phyloP scores from a whole-genome alignment of 441 rosid genomes.

The Pelargonium australe region DNA sequence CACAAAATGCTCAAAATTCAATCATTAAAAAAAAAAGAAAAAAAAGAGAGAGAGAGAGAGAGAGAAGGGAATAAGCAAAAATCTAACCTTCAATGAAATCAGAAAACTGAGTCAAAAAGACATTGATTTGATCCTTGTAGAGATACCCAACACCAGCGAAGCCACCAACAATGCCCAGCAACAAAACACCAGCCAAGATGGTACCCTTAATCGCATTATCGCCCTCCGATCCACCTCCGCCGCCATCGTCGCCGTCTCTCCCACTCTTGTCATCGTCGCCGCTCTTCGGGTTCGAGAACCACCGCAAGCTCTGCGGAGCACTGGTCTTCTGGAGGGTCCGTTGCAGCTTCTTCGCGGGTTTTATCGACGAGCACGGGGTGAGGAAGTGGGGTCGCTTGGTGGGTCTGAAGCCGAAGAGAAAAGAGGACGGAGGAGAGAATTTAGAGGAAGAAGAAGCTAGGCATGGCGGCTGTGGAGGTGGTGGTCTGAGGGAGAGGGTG shows the following conservation, averaged over 20 bases:
- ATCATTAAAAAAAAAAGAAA: no score
- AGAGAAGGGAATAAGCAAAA: neutral
- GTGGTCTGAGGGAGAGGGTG: slow-evolving; percentile 25
- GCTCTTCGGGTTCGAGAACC: no score
- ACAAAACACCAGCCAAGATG: slow-evolving; percentile 72
- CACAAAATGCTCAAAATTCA: slow-evolving; percentile 10
- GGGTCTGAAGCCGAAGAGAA: slow-evolving; percentile 47
- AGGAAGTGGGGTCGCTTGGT: slow-evolving; percentile 65
- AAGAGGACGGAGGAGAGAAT: slow-evolving; percentile 29
- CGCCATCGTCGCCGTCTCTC: slow-evolving; percentile 29
- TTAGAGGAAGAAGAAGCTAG: slow-evolving; percentile 19
- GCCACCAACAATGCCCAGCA: slow-evolving; percentile 82
- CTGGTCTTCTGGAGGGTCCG: slow-evolving; percentile 41
- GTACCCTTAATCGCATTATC: slow-evolving; percentile 73
- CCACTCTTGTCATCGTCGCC: no score
- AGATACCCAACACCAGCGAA: slow-evolving; percentile 63
- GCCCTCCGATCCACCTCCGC: slow-evolving; percentile 34
- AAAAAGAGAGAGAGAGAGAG: no score
- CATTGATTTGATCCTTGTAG: slow-evolving; percentile 78
- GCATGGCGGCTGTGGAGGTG: slow-evolving; percentile 13
- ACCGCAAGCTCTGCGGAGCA: slow-evolving; percentile 15
- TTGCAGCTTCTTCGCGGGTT: slow-evolving; percentile 57
- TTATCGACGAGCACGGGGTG: neutral
- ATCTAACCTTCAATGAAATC: slow-evolving; percentile 61
- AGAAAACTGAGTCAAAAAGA: slow-evolving; percentile 70